A percentile compares a stretch with the other conserved stretches of the same genome.
These are phyloP conservation scores for Chalara sp. DNA, from an alignment of 2,329 filamentous ascomycete genomes.

Conservation along the genomic window DNA sequence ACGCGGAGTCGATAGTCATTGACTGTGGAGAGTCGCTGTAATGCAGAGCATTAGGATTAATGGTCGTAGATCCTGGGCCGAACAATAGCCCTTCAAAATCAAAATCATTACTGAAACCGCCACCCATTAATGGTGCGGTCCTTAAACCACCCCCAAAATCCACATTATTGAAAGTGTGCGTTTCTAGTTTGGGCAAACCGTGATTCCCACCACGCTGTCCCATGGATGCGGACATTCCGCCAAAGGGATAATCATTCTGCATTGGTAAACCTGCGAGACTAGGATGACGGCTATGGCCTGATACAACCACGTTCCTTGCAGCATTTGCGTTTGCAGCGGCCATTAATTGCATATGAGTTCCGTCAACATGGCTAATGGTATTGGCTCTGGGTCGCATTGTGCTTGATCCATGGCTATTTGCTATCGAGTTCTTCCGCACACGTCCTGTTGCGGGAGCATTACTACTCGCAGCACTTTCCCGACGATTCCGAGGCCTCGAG, in stretches of 20 bases:
- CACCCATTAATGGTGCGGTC: slow-evolving; percentile 66
- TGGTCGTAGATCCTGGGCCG: slow-evolving; percentile 60
- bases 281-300: slow-evolving; percentile 62
- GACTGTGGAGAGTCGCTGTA: slow-evolving; percentile 73
- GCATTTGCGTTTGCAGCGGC: slow-evolving; percentile 47
- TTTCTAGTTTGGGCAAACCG: slow-evolving; percentile 77
- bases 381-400: slow-evolving; percentile 85
- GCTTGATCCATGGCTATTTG: slow-evolving; percentile 44
- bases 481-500: slow-evolving; percentile 76
- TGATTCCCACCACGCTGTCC: slow-evolving; percentile 60
- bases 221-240: slow-evolving; percentile 64
- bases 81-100: slow-evolving; percentile 68
- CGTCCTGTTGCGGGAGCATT: slow-evolving; percentile 60
- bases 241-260: slow-evolving; percentile 58
- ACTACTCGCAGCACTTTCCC: slow-evolving; percentile 77
- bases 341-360: slow-evolving; percentile 68
- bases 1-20: slow-evolving; percentile 54
- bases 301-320: slow-evolving; percentile 40
- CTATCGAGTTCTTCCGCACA: slow-evolving; percentile 89
- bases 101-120: slow-evolving; percentile 54
- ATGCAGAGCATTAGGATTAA: slow-evolving; percentile 71
- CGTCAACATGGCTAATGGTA: slow-evolving; percentile 91
- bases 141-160: slow-evolving; percentile 64
- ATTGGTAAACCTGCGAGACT: slow-evolving; percentile 64
- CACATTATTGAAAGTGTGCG: slow-evolving; percentile 57